These are phyloP conservation scores for Suillus brevipes DNA, from an alignment of 768 basidiomycete species.

Conservation along the genomic window DNA sequence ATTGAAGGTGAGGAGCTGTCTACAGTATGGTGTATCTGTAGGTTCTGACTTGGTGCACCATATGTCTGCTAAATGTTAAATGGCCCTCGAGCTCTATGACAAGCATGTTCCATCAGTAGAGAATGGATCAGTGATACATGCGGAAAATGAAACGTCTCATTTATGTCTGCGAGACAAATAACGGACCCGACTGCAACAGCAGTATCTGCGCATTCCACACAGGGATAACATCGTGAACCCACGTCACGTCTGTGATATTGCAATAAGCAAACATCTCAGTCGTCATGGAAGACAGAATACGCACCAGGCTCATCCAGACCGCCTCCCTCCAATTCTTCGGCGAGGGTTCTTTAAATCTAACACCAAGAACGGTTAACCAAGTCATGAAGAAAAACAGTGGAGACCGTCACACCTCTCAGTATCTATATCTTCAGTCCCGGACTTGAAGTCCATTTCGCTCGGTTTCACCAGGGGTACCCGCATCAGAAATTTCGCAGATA, in stretches of 20 bases:
- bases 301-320: background rate
- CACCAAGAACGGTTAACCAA: background rate
- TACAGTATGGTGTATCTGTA: too few species aligned
- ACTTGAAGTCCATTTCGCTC: too few species aligned
- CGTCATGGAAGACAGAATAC: background rate
- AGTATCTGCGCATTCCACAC: background rate
- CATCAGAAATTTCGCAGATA: too few species aligned
- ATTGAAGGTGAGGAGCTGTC: too few species aligned
- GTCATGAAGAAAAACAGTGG: too few species aligned
- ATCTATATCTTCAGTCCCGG: too few species aligned
- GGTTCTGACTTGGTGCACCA: too few species aligned
- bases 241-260: background rate
- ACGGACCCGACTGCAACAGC: background rate
- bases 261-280: background rate
- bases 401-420: too few species aligned
- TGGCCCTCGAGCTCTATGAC: too few species aligned
- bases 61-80: too few species aligned
- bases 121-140: background rate
- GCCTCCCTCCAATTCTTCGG: background rate
- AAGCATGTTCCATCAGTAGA: too few species aligned
- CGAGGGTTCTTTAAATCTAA: background rate
- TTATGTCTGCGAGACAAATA: background rate
- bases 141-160: background rate
- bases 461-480: too few species aligned
- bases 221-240: background rate